These are phyloP conservation scores for Phyllosticta ampelicida DNA, from an alignment of 2,329 filamentous ascomycete genomes.

Conservation along the genomic window DNA sequence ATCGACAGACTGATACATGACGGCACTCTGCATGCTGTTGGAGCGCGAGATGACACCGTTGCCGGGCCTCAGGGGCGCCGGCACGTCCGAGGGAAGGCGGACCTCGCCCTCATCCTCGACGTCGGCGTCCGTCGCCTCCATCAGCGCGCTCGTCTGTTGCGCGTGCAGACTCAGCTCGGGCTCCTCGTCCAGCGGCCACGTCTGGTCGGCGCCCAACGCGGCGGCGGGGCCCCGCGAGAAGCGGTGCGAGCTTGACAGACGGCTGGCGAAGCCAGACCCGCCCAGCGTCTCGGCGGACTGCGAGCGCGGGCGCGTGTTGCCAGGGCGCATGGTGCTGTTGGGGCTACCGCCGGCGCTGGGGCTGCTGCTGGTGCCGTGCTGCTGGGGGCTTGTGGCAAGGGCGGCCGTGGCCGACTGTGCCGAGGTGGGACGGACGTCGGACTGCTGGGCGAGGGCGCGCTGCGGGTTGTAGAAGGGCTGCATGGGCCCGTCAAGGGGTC, in stretches of 20 bases:
- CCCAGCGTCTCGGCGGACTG: neutral
- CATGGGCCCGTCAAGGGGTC: neutral
- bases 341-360: too few relatives aligned
- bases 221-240: neutral
- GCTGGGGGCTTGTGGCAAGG: neutral
- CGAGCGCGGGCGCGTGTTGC: neutral
- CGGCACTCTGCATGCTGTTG: neutral
- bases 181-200: conserved; percentile 1
- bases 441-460: neutral
- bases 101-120: neutral
- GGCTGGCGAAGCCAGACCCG: neutral
- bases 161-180: neutral
- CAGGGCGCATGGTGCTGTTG: neutral
- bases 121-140: neutral
- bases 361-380: too few relatives aligned
- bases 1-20: neutral
- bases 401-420: neutral
- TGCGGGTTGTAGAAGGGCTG: neutral
- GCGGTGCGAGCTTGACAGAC: neutral
- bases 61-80: neutral
- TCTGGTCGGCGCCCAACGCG: neutral
- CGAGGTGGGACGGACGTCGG: neutral
- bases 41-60: neutral
- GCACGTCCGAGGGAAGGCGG: neutral
- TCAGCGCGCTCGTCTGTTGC: neutral